Evolutionary conservation across 2,329 filamentous ascomycete genomes (phyloP).

Genomic region (Talaromyces sp.): DNA sequence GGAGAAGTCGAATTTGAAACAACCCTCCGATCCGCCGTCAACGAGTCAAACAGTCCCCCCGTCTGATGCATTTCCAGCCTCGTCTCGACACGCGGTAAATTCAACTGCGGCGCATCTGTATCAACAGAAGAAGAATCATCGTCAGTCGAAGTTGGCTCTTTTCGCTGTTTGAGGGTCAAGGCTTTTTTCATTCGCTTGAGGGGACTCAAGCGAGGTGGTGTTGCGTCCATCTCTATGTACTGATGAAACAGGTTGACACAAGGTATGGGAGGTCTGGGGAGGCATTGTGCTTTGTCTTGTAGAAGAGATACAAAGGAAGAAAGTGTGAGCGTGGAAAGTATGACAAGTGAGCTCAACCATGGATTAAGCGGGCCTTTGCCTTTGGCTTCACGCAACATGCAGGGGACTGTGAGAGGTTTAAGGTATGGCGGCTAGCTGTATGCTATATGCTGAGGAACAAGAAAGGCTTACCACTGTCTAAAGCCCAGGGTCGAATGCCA

Average conservation of each 20-base stretch:
- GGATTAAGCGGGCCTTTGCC: not conserved
- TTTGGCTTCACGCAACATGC: constrained; percentile 12
- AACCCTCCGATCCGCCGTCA: constrained; percentile 27
- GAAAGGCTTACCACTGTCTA: constrained; percentile 17
- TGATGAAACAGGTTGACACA: not conserved
- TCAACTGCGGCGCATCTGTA: constrained; percentile 35
- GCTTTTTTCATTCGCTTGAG: constrained; percentile 29
- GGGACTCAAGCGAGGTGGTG: constrained; percentile 15
- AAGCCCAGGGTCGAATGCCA: constrained; percentile 12
- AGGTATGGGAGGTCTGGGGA: not conserved
- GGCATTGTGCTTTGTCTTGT: not conserved
- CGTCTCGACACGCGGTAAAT: constrained; percentile 41
- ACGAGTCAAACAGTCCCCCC: constrained; percentile 37
- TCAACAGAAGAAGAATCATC: constrained; percentile 22
- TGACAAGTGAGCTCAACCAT: not conserved
- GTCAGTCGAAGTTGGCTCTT: constrained; percentile 24
- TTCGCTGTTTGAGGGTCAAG: constrained; percentile 5
- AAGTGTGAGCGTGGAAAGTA: not conserved
- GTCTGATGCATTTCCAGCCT: constrained; percentile 44
- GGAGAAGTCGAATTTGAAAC: constrained; percentile 22
- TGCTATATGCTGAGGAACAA: not conserved
- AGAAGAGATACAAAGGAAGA: not conserved
- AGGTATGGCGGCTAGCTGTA: not conserved
- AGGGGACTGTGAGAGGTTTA: constrained; percentile 14
- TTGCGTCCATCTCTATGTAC: constrained; percentile 9